Conservation (phyloP, 1,284 basidiomycete genomes). For the Pyrrhoderma noxium region DNA sequence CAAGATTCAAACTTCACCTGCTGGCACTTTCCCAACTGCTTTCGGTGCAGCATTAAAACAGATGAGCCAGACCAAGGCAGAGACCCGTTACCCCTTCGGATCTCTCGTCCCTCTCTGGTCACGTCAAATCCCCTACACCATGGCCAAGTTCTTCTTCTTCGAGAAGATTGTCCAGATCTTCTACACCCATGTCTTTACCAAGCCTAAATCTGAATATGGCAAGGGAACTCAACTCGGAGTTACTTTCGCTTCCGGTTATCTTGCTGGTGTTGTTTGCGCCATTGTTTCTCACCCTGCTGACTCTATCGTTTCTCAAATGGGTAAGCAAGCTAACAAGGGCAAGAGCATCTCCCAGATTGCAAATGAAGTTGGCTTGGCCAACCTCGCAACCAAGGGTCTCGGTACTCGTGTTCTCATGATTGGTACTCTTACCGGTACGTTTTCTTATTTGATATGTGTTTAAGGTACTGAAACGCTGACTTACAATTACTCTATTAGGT, state of each 20-base stretch:
- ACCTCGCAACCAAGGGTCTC: conserved; percentile 71
- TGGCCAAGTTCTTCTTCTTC: conserved; percentile 85
- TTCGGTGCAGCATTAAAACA: conserved; percentile 62
- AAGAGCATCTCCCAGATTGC: conserved; percentile 63
- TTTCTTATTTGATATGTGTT: not conserved
- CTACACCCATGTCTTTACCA: conserved; percentile 69
- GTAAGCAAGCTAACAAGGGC: conserved; percentile 71
- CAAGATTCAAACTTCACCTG: conserved; percentile 72
- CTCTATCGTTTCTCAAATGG: conserved; percentile 71
- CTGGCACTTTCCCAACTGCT: conserved; percentile 65
- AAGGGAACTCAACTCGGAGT: conserved; percentile 71
- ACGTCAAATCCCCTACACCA: conserved; percentile 81
- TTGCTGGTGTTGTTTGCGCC: conserved; percentile 76
- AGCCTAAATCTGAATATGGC: conserved; percentile 64
- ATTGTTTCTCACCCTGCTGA: conserved; percentile 80
- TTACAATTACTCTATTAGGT: conserved; percentile 28
- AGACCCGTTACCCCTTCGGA: conserved; percentile 76
- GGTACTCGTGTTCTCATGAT: conserved; percentile 78
- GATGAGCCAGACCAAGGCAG: conserved; percentile 55
- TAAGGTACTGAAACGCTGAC: not conserved
- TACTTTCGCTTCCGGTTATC: conserved; percentile 76
- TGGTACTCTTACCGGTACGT: conserved; percentile 28
- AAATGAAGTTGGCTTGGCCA: conserved; percentile 52
- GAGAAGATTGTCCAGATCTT: conserved; percentile 72
- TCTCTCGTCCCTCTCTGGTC: conserved; percentile 79